Base-by-base conservation (phyloP, 2,329 filamentous ascomycete genomes). In the Penicillium rolfsii region DNA sequence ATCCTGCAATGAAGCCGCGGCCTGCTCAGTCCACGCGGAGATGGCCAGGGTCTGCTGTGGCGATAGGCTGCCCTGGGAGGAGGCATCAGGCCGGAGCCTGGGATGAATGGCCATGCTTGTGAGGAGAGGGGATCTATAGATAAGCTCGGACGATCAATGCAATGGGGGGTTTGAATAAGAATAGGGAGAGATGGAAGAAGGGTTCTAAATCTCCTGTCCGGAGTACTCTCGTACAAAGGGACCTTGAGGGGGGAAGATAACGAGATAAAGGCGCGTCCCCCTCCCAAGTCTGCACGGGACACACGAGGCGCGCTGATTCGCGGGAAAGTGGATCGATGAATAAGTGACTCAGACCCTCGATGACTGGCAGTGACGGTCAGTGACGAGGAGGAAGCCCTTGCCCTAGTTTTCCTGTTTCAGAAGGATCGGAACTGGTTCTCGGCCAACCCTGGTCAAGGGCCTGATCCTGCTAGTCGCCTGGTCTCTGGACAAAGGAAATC, bases 21-120 rank as follows among this genome's bases (percentile, higher is more conserved):
- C 76, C 64, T 80, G 76, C 62, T 80, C 78, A 14, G 88, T 87
- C 89, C 89, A 91, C 36, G 87, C 82, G 63, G 89, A 88, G 61
- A 91, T 87, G 63, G 89, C 85, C 57, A 86, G 79, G 55, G 79
- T 76, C 61, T 77, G 76, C 57, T 77, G 73, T 9, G 71, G 71
- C 22, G 75, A 75, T 56, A 77, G 67, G 50, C 55, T 65, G 35
- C 69, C 71, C 59, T 68, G 68, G 2, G 67, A 57, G 16, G 63
- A 57, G 16, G 63, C 62, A 52, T 70, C 65, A 24, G 71, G 63
- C 53, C 62, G 73, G 45, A 76, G 64, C 46, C 63, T 73, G 11
- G 79, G 78, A 66, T 79, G 76, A 57, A 80, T 79, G 33, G 79
- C 78, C 79, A 81, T 81, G 57, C 33, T 52, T 36, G 33, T 19